Percentiles rank a stretch among this genome's conserved stretches.
These are phyloP conservation scores for Microsporum ferrugineum DNA, from an alignment of 2,329 filamentous ascomycete species.

Conservation along the genomic window DNA sequence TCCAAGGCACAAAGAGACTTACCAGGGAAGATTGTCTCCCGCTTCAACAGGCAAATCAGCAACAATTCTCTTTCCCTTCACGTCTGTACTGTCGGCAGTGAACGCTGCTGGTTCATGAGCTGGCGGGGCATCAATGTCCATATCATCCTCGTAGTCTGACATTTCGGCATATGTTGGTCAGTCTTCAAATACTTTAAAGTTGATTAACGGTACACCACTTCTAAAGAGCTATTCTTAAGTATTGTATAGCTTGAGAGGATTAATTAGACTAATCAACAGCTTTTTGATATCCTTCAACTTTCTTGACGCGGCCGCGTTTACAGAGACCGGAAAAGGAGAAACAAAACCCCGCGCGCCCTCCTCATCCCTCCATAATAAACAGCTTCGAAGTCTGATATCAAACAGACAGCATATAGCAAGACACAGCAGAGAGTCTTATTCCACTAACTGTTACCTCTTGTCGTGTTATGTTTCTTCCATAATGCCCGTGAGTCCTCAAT, in stretches of 20 bases:
- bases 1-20: constrained; percentile 11
- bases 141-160: constrained; percentile 52
- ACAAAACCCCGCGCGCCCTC: background rate
- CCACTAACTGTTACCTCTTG: background rate
- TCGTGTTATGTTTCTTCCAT: background rate
- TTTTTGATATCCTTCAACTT: background rate
- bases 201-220: too few species aligned
- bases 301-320: constrained; percentile 1
- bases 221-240: background rate
- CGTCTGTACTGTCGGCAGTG: constrained; percentile 50
- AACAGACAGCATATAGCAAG: background rate
- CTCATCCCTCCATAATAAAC: background rate
- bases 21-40: constrained; percentile 91
- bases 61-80: constrained; percentile 79
- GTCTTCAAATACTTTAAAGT: background rate
- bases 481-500: background rate
- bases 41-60: constrained; percentile 90
- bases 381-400: background rate
- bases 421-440: background rate
- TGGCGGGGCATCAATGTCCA: constrained; percentile 53
- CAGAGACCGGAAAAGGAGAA: background rate
- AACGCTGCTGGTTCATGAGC: constrained; percentile 50
- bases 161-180: constrained; percentile 22
- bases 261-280: background rate
- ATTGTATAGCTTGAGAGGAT: background rate